phyloP scores from a whole-genome alignment of 495 filamentous ascomycete species.

The Jackrogersella minutella region DNA sequence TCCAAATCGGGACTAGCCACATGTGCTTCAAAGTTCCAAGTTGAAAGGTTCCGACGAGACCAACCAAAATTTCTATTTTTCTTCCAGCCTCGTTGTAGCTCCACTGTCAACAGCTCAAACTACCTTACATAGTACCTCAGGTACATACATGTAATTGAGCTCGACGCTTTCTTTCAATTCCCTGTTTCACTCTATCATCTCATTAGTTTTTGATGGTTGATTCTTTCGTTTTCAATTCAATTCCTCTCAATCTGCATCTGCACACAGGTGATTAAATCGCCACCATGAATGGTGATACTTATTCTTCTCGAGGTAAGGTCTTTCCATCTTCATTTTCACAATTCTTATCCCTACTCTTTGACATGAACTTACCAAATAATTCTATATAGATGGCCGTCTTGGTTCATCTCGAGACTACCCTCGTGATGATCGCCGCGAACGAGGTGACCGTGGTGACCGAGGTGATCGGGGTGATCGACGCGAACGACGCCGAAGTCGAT shows the following conservation, averaged over 20 bases:
- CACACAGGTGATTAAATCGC: slow-evolving; percentile 21
- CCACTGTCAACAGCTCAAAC: slow-evolving; percentile 40
- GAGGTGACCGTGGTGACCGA: slow-evolving; percentile 61
- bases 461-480: slow-evolving; percentile 56
- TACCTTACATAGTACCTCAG: too few relatives aligned
- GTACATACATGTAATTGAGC: slow-evolving; percentile 21
- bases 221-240: background rate
- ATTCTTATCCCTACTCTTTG: slow-evolving; percentile 42
- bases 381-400: slow-evolving; percentile 61
- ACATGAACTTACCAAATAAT: slow-evolving; percentile 56
- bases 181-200: background rate
- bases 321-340: slow-evolving; percentile 12
- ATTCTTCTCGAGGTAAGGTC: slow-evolving; percentile 76
- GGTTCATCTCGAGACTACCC: slow-evolving; percentile 76
- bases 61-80: slow-evolving; percentile 48
- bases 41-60: slow-evolving; percentile 17
- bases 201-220: background rate
- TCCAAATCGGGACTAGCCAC: slow-evolving; percentile 8
- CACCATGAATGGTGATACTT: slow-evolving; percentile 89
- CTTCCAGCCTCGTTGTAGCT: slow-evolving; percentile 47
- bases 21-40: slow-evolving; percentile 3
- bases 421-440: slow-evolving; percentile 47
- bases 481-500: slow-evolving; percentile 62
- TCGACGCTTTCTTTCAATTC: slow-evolving; percentile 23
- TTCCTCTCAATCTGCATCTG: background rate